These are phyloP conservation scores for Phanerochaete carnosa DNA, from an alignment of 768 basidiomycete genomes.

Conservation along the genomic window DNA sequence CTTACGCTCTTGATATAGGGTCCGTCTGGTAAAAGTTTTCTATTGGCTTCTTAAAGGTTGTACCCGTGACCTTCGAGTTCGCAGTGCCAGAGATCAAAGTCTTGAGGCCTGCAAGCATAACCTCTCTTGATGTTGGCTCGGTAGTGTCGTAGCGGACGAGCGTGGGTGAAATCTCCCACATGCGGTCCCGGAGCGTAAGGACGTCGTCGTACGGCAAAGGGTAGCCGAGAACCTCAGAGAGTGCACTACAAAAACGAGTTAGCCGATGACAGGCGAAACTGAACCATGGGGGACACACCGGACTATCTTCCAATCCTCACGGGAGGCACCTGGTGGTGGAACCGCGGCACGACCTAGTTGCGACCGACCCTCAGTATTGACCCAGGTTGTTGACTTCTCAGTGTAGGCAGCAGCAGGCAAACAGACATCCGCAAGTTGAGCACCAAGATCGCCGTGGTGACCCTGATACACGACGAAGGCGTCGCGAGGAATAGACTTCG, in stretches of 20 bases:
- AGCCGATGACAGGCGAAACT: neutral
- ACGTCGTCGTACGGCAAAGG: conserved; percentile 90
- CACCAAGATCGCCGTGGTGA: conserved; percentile 96
- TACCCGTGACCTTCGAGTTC: conserved; percentile 53
- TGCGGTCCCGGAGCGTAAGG: conserved; percentile 77
- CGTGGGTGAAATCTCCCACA: conserved; percentile 96
- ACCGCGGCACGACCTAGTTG: conserved; percentile 92
- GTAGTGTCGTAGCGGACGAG: conserved; percentile 81
- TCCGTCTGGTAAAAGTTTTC: conserved; percentile 96
- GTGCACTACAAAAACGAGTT: conserved; percentile 48
- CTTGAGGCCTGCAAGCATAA: conserved; percentile 69
- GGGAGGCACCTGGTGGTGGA: conserved; percentile 87
- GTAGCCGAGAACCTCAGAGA: conserved; percentile 81
- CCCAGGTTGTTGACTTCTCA: conserved; percentile 88
- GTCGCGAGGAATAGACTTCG: conserved; percentile 80
- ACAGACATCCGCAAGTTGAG: conserved; percentile 95
- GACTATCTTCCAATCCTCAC: conserved; percentile 98
- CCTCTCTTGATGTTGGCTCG: conserved; percentile 72
- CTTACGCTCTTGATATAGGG: conserved; percentile 89
- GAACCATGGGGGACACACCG: conserved; percentile 46
- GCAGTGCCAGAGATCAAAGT: conserved; percentile 49
- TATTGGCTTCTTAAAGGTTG: conserved; percentile 75
- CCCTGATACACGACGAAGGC: conserved; percentile 99
- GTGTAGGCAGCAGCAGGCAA: conserved; percentile 93
- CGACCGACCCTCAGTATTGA: conserved; percentile 93